Evolutionary conservation across 2,329 filamentous ascomycete species (phyloP), one percentile per base, ranked within the genome.

Genomic region (Cercospora sesami): DNA sequence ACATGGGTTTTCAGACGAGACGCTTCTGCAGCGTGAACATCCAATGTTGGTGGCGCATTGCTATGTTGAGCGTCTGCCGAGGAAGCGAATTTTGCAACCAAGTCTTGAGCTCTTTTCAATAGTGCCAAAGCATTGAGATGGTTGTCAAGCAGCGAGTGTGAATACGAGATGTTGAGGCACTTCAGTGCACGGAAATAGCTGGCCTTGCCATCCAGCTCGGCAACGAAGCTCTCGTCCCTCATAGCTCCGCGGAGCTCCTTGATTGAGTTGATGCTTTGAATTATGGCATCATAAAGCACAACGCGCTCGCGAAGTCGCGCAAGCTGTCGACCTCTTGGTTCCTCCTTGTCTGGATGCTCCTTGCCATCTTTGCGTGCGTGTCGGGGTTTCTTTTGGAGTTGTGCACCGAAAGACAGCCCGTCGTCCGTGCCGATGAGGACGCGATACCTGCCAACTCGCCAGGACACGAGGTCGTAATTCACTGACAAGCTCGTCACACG

Each of bases 401-500:
- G 80, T 14, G 81, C 71, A 30, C 83, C 80, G 68, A 88, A 84
- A 1, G 85, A 79, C 16, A 92, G 86, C 3, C 94, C 94, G 74
- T 98, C 94, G 64, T 91, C 85, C 6, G 87, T 83, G n/a, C 94
- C 94, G 62, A 93, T 92, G 69, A 99, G 83, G 0, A 97, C 90
- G 64, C 95, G 86, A 79, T 99, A 98, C 59, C 95, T 90, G 28
- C 94, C 94, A 71, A 98, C 92, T 78, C 95, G 87, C 94, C 94
- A 98, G 76, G 92, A 94, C 66, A 99, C 91, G 80, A 97, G 88
- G 72, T 92, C 92, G 79, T 96, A 98, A 79, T 95, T 96, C 66
- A 98, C 92, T 1, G 94, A 93, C 0, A 96, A 96, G 69, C 91
- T 90, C 3, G 94, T 96, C 67, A 99, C 91, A 73, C 97, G 94